A percentile compares a stretch with the other conserved stretches of the same genome.
These are phyloP conservation scores for Penicillium canescens DNA, from an alignment of 495 filamentous ascomycete genomes.

Conservation along the genomic window DNA sequence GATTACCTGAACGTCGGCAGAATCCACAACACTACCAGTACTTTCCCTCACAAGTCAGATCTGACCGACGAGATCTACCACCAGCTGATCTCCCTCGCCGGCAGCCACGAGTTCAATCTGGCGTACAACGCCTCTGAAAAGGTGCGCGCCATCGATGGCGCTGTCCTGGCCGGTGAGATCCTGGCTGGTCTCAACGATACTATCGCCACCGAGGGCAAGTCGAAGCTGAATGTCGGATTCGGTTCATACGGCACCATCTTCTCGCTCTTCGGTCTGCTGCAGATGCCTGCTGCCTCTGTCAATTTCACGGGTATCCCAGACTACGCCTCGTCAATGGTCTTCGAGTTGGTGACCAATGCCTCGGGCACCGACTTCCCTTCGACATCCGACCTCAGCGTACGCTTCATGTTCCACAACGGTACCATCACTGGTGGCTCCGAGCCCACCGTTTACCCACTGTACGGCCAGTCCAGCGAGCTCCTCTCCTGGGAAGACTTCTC, in stretches of 20 bases:
- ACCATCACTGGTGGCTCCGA: constrained; percentile 33
- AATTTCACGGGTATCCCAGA: constrained; percentile 50
- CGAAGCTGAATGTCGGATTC: constrained; percentile 45
- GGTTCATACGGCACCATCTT: constrained; percentile 51
- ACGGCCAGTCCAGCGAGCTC: constrained; percentile 27
- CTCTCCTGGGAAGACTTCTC: constrained; percentile 46
- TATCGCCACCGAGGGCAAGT: constrained; percentile 33
- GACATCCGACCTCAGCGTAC: constrained; percentile 35
- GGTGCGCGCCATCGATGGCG: constrained; percentile 49
- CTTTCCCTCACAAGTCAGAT: constrained; percentile 30
- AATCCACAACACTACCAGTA: constrained; percentile 51
- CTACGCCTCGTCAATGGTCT: constrained; percentile 52
- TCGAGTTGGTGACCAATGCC: constrained; percentile 50
- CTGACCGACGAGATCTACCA: constrained; percentile 33
- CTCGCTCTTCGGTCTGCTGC: constrained; percentile 50
- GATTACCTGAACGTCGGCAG: constrained; percentile 55
- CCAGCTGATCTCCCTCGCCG: constrained; percentile 48
- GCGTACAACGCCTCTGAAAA: constrained; percentile 50
- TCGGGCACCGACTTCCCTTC: constrained; percentile 38
- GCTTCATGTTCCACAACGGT: constrained; percentile 56
- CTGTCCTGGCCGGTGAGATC: constrained; percentile 43
- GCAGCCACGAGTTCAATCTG: constrained; percentile 52
- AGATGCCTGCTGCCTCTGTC: constrained; percentile 33
- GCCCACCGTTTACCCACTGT: constrained; percentile 43
- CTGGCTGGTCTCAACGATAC: constrained; percentile 47